These are phyloP conservation scores for Backusella westeae DNA, from an alignment of 192 early-diverging fungal genomes.

Conservation along the genomic window DNA sequence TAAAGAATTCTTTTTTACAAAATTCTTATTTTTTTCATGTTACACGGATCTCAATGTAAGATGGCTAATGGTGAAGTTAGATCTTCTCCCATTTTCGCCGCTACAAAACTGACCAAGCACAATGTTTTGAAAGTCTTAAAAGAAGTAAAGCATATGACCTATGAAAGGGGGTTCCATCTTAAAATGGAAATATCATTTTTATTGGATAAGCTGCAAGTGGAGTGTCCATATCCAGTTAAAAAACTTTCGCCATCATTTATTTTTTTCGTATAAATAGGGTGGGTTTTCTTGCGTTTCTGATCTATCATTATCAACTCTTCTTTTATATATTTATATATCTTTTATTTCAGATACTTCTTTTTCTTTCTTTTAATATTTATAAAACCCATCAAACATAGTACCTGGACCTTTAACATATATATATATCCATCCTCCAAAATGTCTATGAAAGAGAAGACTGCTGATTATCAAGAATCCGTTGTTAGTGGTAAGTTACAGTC, in stretches of 20 bases:
- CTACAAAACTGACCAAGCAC: neutral
- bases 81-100: neutral
- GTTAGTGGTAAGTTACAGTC: neutral
- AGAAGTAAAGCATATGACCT: constrained; percentile 3
- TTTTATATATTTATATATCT: neutral
- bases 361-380: neutral
- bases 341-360: neutral
- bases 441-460: constrained; percentile 6
- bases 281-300: neutral
- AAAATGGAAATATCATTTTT: neutral
- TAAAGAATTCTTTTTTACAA: neutral
- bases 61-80: neutral
- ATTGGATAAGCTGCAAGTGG: neutral
- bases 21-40: neutral
- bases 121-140: neutral
- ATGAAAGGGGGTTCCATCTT: neutral
- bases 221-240: neutral
- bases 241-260: neutral
- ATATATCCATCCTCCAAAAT: neutral
- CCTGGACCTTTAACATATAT: neutral
- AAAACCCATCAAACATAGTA: neutral
- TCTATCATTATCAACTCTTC: neutral
- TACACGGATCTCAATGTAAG: neutral
- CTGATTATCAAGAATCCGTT: neutral
- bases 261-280: neutral